These are phyloP conservation scores for Scedosporium aurantiacum DNA, from an alignment of 2,329 filamentous ascomycete genomes.

Conservation along the genomic window DNA sequence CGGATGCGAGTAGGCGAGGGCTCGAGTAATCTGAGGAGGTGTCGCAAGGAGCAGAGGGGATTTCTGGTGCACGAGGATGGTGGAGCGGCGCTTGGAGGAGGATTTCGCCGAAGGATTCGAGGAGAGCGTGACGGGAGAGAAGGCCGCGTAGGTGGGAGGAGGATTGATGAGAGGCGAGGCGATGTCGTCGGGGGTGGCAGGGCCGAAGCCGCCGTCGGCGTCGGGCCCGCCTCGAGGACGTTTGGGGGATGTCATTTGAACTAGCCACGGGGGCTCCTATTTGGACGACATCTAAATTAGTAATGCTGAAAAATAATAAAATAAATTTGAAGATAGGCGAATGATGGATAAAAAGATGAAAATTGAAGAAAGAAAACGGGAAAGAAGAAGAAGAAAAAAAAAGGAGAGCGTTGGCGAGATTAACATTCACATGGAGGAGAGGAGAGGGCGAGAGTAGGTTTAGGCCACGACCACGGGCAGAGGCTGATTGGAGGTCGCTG, in stretches of 20 bases:
- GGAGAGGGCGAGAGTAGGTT: neutral
- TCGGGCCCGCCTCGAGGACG: conserved; percentile 2
- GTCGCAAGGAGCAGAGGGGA: conserved; percentile 87
- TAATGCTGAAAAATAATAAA: neutral
- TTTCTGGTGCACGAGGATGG: conserved; percentile 93
- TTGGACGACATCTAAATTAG: neutral
- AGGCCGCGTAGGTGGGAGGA: conserved; percentile 72
- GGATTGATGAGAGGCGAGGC: conserved; percentile 22
- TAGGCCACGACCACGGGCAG: neutral
- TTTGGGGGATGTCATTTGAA: conserved; percentile 12
- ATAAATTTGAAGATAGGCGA: neutral
- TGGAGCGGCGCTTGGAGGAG: conserved; percentile 58
- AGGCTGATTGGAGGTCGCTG: conserved; percentile 1
- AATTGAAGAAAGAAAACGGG: neutral
- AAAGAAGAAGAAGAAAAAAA: neutral
- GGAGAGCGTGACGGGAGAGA: conserved; percentile 73
- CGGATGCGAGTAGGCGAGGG: conserved; percentile 89
- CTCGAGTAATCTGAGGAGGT: conserved; percentile 86
- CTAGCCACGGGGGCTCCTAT: conserved; percentile 12
- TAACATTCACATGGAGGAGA: neutral
- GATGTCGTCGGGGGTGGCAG: conserved; percentile 7
- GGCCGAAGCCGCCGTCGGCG: conserved; percentile 8
- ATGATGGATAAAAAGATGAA: neutral
- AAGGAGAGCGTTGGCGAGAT: too few species aligned
- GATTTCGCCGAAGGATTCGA: conserved; percentile 36